These are phyloP conservation scores for Blastobotrys persicus DNA, from an alignment of 1,139 yeast species.

Conservation along the genomic window DNA sequence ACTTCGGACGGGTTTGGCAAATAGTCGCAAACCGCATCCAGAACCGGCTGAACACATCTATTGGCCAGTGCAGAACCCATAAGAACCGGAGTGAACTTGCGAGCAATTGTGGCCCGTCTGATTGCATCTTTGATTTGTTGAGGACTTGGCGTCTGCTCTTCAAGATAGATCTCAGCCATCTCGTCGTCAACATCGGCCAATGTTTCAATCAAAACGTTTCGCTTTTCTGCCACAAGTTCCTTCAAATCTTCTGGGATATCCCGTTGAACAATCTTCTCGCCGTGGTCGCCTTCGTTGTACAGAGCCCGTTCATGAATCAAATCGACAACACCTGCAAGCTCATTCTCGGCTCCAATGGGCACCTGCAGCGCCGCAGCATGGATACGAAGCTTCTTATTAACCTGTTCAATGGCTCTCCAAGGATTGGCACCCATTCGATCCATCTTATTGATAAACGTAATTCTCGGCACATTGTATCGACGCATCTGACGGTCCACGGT, in stretches of 20 bases:
- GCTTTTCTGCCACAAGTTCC: conserved; percentile 78
- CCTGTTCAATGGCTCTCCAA: conserved; percentile 89
- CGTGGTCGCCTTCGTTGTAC: conserved; percentile 90
- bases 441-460: conserved; percentile 96
- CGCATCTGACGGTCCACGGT: conserved; percentile 99
- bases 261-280: conserved; percentile 64
- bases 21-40: conserved; percentile 94
- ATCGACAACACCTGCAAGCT: conserved; percentile 84
- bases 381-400: conserved; percentile 78
- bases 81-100: conserved; percentile 95
- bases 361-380: conserved; percentile 98
- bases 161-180: conserved; percentile 88
- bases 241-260: conserved; percentile 73
- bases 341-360: conserved; percentile 91
- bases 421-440: conserved; percentile 99
- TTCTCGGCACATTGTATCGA: conserved; percentile 93
- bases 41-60: conserved; percentile 89
- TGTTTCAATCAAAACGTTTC: conserved; percentile 81
- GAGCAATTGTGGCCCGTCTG: conserved; percentile 93
- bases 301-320: conserved; percentile 82
- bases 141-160: conserved; percentile 81
- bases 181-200: conserved; percentile 97
- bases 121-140: conserved; percentile 85
- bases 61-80: conserved; percentile 99
- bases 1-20: conserved; percentile 94